Conservation (phyloP, 2,329 filamentous ascomycete species). For the Neofusicoccum sp. region DNA sequence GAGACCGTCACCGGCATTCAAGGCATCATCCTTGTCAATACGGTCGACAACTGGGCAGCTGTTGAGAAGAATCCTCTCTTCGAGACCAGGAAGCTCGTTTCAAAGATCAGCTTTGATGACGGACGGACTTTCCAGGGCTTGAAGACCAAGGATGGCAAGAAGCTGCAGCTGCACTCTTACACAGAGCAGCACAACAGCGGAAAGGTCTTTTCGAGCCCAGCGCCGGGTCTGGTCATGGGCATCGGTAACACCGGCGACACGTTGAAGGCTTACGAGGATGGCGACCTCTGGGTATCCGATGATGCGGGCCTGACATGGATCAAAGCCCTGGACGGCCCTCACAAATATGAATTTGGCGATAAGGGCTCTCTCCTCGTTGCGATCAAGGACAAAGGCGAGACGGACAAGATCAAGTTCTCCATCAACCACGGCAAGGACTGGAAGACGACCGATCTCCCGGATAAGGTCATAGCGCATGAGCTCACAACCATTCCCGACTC, state of each 20-base stretch:
- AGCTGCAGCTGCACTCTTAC: constrained; percentile 88
- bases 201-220: constrained; percentile 88
- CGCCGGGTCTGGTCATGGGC: constrained; percentile 91
- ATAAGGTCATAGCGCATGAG: constrained; percentile 69
- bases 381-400: constrained; percentile 67
- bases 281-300: constrained; percentile 85
- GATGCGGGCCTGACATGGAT: constrained; percentile 88
- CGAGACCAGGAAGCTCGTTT: constrained; percentile 69
- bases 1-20: constrained; percentile 92
- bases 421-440: constrained; percentile 87
- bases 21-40: constrained; percentile 88
- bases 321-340: constrained; percentile 72
- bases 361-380: constrained; percentile 88
- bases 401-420: constrained; percentile 73
- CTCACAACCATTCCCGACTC: constrained; percentile 92
- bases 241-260: constrained; percentile 84
- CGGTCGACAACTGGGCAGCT: constrained; percentile 82
- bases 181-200: constrained; percentile 82
- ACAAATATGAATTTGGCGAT: constrained; percentile 96
- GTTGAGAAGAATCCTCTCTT: constrained; percentile 57
- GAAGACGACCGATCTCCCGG: constrained; percentile 69
- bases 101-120: constrained; percentile 92
- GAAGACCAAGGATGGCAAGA: constrained; percentile 64
- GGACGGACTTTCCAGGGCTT: constrained; percentile 81
- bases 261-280: constrained; percentile 70